A percentile compares a stretch with the other conserved stretches of the same genome.
Conservation (phyloP, 148 eudicot genomes). For the Vaccinium corymbosum region DNA sequence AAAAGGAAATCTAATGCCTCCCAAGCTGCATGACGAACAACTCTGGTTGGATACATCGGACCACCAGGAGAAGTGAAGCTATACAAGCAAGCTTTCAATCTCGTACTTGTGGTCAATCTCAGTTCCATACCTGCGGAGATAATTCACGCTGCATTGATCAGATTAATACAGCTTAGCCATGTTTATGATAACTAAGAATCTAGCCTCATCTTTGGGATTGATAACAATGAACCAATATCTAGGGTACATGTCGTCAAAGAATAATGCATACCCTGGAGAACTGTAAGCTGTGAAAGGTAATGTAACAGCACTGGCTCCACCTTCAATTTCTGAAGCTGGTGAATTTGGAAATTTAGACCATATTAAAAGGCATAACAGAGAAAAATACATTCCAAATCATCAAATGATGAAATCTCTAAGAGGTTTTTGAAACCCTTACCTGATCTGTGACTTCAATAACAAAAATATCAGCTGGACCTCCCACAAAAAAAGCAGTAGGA, state of each 20-base stretch:
- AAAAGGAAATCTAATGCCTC: slow-evolving; percentile 80
- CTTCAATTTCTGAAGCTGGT: slow-evolving; percentile 84
- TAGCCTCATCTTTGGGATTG: neutral
- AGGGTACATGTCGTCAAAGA: slow-evolving; percentile 3
- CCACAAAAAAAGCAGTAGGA: slow-evolving; percentile 82
- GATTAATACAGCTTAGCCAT: neutral
- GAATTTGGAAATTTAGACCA: neutral
- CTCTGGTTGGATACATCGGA: slow-evolving; percentile 70
- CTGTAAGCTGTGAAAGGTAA: slow-evolving; percentile 70
- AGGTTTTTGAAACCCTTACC: slow-evolving; percentile 33
- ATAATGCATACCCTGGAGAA: slow-evolving; percentile 56
- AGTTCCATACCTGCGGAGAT: slow-evolving; percentile 65
- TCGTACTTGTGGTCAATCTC: slow-evolving; percentile 88
- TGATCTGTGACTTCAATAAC: slow-evolving; percentile 88
- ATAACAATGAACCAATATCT: neutral
- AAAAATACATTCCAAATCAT: neutral
- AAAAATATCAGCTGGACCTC: slow-evolving; percentile 81
- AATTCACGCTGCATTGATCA: slow-evolving; percentile 8
- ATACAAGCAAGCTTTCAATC: slow-evolving; percentile 84
- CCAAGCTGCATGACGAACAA: slow-evolving; percentile 98
- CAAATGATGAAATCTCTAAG: neutral
- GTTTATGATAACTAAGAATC: neutral
- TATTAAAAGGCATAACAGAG: neutral
- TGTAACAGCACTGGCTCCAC: slow-evolving; percentile 96
- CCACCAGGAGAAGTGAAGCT: slow-evolving; percentile 99